Conservation (phyloP, 2,329 filamentous ascomycete species). For the Trichoderma sp. region DNA sequence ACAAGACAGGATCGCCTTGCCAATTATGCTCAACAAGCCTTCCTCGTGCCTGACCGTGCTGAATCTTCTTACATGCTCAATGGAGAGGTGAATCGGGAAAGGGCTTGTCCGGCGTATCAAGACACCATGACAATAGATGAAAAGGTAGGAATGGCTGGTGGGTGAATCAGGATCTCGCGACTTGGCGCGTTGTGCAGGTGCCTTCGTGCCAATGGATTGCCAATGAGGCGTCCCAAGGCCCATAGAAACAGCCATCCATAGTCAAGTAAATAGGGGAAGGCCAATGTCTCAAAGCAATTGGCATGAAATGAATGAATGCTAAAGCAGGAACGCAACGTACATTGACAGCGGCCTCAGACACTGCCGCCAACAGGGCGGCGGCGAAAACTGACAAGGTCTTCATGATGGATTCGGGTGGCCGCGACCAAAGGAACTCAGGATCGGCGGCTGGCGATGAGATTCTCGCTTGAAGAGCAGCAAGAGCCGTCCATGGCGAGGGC, state of each 20-base stretch:
- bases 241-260: background rate
- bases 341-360: slow-evolving; percentile 36
- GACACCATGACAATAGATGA: background rate
- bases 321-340: slow-evolving; percentile 25
- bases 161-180: slow-evolving; percentile 12
- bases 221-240: background rate
- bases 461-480: slow-evolving; percentile 20
- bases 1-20: background rate
- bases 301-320: slow-evolving; percentile 4
- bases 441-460: slow-evolving; percentile 24
- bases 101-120: background rate
- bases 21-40: slow-evolving; percentile 1
- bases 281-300: slow-evolving; percentile 17
- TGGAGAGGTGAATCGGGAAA: background rate
- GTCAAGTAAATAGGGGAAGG: slow-evolving; percentile 9
- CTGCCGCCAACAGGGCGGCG: slow-evolving; percentile 39
- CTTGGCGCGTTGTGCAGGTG: slow-evolving; percentile 1
- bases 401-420: slow-evolving; percentile 36
- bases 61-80: background rate
- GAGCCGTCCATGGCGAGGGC: slow-evolving; percentile 8
- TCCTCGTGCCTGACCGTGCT: background rate
- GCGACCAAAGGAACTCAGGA: slow-evolving; percentile 25
- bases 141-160: background rate
- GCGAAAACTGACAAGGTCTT: slow-evolving; percentile 41
- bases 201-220: background rate